Conservation (phyloP, 495 filamentous ascomycete species). For the Talaromyces nanjingensis region DNA sequence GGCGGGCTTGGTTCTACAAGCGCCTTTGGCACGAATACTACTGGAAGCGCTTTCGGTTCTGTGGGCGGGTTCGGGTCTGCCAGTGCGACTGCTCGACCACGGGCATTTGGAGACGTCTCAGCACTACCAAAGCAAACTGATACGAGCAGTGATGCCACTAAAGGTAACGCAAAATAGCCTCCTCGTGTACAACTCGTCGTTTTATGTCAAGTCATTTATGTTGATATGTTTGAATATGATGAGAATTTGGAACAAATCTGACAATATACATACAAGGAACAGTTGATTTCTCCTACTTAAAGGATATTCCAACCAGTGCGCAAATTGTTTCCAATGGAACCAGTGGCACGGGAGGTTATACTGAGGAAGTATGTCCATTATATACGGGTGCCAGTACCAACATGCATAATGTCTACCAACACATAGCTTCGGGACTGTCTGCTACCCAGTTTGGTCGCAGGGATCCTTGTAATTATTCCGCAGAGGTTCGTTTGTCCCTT, state of each 20-base stretch:
- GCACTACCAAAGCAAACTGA: background rate
- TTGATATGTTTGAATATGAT: background rate
- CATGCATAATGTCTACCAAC: background rate
- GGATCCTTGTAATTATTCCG: background rate
- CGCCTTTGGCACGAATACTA: background rate
- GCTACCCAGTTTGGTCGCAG: background rate
- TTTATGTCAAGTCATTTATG: background rate
- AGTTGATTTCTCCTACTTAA: conserved; percentile 3
- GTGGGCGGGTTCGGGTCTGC: background rate
- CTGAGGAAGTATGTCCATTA: background rate
- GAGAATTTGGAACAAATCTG: background rate
- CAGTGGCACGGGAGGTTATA: background rate
- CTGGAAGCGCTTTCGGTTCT: background rate
- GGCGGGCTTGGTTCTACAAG: background rate
- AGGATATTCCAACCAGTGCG: conserved; percentile 2
- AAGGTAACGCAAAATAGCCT: background rate
- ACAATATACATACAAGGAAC: background rate
- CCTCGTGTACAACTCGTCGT: background rate
- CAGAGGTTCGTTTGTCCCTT: background rate
- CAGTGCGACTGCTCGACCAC: background rate
- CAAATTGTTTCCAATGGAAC: background rate
- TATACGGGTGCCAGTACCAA: no score
- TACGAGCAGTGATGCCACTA: background rate
- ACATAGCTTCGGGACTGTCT: background rate
- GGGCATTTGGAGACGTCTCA: background rate